Evolutionary conservation across 306 rosid species (phyloP).

Genomic region (Dryas alaskensis): DNA sequence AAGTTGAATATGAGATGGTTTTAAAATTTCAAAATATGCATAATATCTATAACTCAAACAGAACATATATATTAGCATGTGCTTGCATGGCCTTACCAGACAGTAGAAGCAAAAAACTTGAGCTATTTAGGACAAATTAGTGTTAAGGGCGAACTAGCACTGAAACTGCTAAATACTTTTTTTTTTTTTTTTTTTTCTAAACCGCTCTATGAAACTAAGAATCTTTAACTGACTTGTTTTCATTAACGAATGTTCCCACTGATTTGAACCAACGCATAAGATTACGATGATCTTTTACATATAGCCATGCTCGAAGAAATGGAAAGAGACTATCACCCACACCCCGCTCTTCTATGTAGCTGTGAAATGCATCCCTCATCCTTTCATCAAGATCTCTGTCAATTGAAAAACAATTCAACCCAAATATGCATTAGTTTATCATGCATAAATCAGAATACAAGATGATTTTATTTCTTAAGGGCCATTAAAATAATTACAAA

Average conservation of each 20-base stretch:
- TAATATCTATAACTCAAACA: too few relatives aligned
- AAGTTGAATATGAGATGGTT: too few relatives aligned
- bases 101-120: neutral
- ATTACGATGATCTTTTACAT: slow-evolving; percentile 87
- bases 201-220: slow-evolving; percentile 24
- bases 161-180: neutral
- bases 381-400: slow-evolving; percentile 77
- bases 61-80: neutral
- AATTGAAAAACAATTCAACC: slow-evolving; percentile 20
- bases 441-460: neutral
- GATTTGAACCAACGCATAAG: slow-evolving; percentile 84
- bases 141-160: neutral
- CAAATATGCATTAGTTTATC: neutral
- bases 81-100: neutral
- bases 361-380: slow-evolving; percentile 75
- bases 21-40: too few relatives aligned
- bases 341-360: slow-evolving; percentile 84
- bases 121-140: neutral
- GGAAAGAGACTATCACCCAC: slow-evolving; percentile 72
- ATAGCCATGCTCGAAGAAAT: slow-evolving; percentile 94
- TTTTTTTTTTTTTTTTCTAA: neutral
- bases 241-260: slow-evolving; percentile 57
- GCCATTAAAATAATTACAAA: neutral
- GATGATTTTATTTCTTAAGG: neutral
- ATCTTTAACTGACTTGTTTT: slow-evolving; percentile 41